Percentiles rank a stretch among this genome's conserved stretches.
phyloP scores from a whole-genome alignment of 2,329 filamentous ascomycete genomes.

The Bipolaris oryzae region DNA sequence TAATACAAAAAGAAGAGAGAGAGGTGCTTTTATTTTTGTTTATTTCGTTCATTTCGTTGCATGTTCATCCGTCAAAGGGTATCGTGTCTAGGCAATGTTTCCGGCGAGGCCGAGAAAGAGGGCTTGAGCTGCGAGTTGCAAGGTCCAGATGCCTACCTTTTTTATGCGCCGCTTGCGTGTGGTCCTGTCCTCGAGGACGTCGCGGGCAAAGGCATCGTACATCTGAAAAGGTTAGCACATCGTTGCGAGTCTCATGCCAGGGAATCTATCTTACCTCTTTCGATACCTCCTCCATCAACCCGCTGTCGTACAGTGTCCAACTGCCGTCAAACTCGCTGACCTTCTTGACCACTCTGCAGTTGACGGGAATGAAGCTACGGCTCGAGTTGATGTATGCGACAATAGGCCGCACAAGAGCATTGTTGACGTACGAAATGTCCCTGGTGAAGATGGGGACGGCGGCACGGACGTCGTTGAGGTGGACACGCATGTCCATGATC shows the following conservation, averaged over 20 bases:
- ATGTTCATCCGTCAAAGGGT: constrained; percentile 11
- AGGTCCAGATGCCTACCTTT: constrained; percentile 95
- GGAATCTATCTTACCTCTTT: constrained; percentile 64
- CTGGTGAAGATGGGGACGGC: constrained; percentile 90
- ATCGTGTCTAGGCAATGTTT: constrained; percentile 62
- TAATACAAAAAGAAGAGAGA: constrained; percentile 23
- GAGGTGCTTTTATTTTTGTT: constrained; percentile 1
- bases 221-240: constrained; percentile 56
- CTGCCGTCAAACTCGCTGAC: constrained; percentile 89
- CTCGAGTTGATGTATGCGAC: constrained; percentile 98
- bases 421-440: constrained; percentile 93
- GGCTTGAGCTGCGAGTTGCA: constrained; percentile 89
- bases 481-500: constrained; percentile 92
- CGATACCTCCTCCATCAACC: constrained; percentile 89
- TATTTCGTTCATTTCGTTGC: no score
- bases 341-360: constrained; percentile 90
- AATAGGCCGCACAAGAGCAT: constrained; percentile 91
- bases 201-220: constrained; percentile 90
- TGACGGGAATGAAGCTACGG: constrained; percentile 92
- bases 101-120: constrained; percentile 95
- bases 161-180: constrained; percentile 85
- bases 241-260: background rate
- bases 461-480: constrained; percentile 93
- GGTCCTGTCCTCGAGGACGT: constrained; percentile 90
- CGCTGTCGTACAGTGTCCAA: constrained; percentile 94